Evolutionary conservation across 73 alveolate genomes (phyloP), one percentile per base, ranked within the genome.

Genomic region (Stentor coeruleus): DNA sequence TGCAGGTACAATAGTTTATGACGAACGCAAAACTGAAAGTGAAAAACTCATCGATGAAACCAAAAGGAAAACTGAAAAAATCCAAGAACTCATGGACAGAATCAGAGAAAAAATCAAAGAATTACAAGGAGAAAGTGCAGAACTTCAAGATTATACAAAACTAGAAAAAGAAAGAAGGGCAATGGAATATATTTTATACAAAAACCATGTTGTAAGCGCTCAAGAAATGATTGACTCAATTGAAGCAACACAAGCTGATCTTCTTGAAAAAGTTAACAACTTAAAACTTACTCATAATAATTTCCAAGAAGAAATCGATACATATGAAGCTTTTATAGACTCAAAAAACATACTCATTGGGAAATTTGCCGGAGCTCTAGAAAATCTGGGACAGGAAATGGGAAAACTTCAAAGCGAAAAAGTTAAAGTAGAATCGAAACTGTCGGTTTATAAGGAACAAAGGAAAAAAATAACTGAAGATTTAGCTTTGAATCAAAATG

Each of bases 1-100:
- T 0, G 92, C 92, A 82, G 98, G 98, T 15, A 93, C 95, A 1
- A 90, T 80, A 80, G 86, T 85, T 3, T 93, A 83, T 49, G 98
- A 93, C 77, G 97, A 90, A 81, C 89, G 91, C 82, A 92, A 89
- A 66, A 84, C 82, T 36, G 97, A 92, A 82, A 84, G 90, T 81
- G 59, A 86, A 2, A 92, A 81, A 79, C 85, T 90, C 38, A 81
- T 89, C 59, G 97, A 90, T 74, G 94, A 92, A 74, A 82, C 89
- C 80, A 82, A 86, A 31, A 89, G 88, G 26, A 82, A 86, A 1
- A 81, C 84, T 59, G 91, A 90, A n/a, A 90, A 90, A 90, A 85
- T 90, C 28, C 80, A 82, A 55, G 59, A 59, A 59, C 88, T 81
- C 83, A 77, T 87, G 4, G 84, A 82, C 59, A 89, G 87, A 75